phyloP scores from a whole-genome alignment of 164 flowering plant genomes.

The Liquidambar formosana region DNA sequence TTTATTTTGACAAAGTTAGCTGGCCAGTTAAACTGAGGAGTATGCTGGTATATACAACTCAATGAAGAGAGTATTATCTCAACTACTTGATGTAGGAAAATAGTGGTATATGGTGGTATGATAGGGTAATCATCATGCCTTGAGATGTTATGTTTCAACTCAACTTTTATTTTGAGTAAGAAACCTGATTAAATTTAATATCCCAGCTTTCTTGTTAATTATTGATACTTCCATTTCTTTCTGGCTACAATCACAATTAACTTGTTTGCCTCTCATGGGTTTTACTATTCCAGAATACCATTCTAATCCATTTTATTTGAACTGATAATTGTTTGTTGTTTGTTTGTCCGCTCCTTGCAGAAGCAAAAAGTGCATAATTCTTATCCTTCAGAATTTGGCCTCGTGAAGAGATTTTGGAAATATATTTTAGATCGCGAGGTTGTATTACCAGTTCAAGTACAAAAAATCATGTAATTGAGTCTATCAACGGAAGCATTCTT shows the following conservation, averaged over 20 bases:
- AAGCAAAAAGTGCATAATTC: slow-evolving; percentile 80
- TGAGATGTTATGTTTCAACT: neutral
- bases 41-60: too few species aligned
- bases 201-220: slow-evolving; percentile 1
- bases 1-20: too few species aligned
- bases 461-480: neutral
- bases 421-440: slow-evolving; percentile 85
- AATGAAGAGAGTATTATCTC: neutral
- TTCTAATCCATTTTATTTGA: neutral
- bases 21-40: too few species aligned
- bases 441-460: slow-evolving; percentile 8
- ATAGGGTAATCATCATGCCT: neutral
- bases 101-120: too few species aligned
- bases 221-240: neutral
- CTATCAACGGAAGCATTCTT: neutral
- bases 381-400: slow-evolving; percentile 64
- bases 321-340: neutral
- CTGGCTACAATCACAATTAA: neutral
- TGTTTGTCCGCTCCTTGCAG: slow-evolving; percentile 38
- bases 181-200: neutral
- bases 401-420: slow-evolving; percentile 91
- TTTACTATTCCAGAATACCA: neutral
- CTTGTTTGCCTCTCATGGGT: neutral
- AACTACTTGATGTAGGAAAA: neutral
- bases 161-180: neutral